Evolutionary conservation across 805 yeast genomes (phyloP), one percentile per base, ranked within the genome.

Genomic region (Saturnispora sekii): DNA sequence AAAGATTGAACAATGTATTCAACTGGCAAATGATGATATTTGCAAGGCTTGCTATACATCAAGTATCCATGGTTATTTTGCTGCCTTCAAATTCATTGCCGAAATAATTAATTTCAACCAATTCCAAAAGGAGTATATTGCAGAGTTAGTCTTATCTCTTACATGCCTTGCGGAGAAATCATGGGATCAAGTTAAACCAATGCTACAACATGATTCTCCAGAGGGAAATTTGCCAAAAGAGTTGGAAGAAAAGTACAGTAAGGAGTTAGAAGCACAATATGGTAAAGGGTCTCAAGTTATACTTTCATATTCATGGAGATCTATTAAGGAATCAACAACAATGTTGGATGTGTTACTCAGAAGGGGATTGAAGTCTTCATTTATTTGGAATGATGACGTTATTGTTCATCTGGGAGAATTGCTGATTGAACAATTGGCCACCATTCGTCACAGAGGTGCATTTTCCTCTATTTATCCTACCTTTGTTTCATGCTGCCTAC

Each of bases 361-460:
- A 34, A 32, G 28, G 10, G 15, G 40, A 5, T 12, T 30, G 15
- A 34, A 54, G 56, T 1, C 51, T 51, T 3, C 55, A 60, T 60
- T 69, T 0, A 51, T 73, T 2, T 21, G 26, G 26, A 47, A 53
- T 1, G 57, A 59, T 12, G 52, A 51, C 2, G 34, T 38, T 7
- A 56, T 73, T n/a, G 41, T 66, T 11, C 40, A 50, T 3, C 53
- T 69, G 29, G 85, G 93, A 10, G 70, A 73, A 1, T 55, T 81
- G 5, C 60, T 86, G 3, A 68, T 83, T 46, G 72, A 66, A 10
- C 95, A 88, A 57, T 65, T 93, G 32, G 72, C 85, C 3, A 69
- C 77, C 0, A 81, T 89, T 16, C 76, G 89, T 38, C 97, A 93
- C 54, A 73, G 94, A 49, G 97, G 97, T 30, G 96, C 97, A 0